Percentiles rank a stretch among this genome's conserved stretches.
phyloP scores from a whole-genome alignment of 257 asterid species.

The Cynanchum wilfordii region DNA sequence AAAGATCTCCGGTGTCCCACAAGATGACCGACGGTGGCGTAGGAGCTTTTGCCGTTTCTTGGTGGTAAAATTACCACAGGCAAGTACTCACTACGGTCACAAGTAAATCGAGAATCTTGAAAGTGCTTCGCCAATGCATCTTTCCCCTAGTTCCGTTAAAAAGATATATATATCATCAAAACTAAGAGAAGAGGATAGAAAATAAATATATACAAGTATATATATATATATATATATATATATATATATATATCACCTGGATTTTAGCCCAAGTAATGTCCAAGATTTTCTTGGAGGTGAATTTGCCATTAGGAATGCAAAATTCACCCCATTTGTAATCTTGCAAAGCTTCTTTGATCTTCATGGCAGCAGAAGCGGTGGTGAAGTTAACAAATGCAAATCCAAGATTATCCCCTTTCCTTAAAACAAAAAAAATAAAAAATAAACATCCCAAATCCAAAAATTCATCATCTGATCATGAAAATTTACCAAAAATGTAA shows the following conservation, averaged over 20 bases:
- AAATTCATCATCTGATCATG: background rate
- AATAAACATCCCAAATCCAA: background rate
- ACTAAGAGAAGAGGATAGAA: background rate
- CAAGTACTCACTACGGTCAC: constrained; percentile 8
- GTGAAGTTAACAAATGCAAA: constrained; percentile 59
- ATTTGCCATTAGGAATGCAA: background rate
- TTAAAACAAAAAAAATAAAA: background rate
- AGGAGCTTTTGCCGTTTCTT: constrained; percentile 5
- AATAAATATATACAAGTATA: background rate
- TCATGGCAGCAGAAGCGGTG: constrained; percentile 17
- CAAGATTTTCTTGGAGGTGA: constrained; percentile 31
- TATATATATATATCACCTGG: constrained; percentile 29
- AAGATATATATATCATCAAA: background rate
- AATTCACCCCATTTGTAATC: constrained; percentile 27
- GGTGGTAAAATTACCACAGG: constrained; percentile 25
- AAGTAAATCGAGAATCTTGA: constrained; percentile 4
- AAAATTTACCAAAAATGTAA: too few species aligned
- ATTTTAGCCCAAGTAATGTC: constrained; percentile 43
- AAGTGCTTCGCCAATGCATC: constrained; percentile 22
- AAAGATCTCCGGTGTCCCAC: background rate
- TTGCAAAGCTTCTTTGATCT: constrained; percentile 19
- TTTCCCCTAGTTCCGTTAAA: constrained; percentile 15
- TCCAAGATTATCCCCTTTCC: constrained; percentile 34
- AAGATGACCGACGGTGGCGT: constrained; percentile 11
- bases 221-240: too few species aligned